Evolutionary conservation across 225 moss, liverwort and hornwort species (phyloP).

Genomic region (Asterella californica): DNA sequence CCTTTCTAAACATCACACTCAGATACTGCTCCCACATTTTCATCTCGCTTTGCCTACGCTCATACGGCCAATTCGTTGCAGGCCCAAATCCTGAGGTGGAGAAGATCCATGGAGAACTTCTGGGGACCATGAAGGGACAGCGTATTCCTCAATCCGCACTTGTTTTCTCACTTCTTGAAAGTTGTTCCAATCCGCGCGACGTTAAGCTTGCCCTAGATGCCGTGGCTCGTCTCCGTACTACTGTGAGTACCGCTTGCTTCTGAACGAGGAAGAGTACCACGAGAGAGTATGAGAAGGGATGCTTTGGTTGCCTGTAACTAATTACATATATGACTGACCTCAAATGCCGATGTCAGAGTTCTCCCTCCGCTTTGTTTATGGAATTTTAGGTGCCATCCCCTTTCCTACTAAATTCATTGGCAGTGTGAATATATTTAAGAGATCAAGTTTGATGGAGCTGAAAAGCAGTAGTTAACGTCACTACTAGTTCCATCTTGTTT

Average conservation of each 20-base stretch:
- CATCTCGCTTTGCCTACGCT: not conserved
- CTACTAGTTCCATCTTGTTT: not conserved
- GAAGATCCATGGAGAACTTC: slow-evolving; percentile 54
- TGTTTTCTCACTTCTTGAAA: slow-evolving; percentile 58
- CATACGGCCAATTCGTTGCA: not conserved
- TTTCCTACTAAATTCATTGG: not conserved
- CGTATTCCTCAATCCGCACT: slow-evolving; percentile 63
- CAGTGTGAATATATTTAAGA: not conserved
- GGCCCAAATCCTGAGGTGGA: slow-evolving; percentile 59
- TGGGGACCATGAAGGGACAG: slow-evolving; percentile 58
- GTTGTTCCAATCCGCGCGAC: slow-evolving; percentile 55
- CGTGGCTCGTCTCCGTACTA: slow-evolving; percentile 58
- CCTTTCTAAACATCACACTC: not conserved
- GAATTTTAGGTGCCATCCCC: not conserved
- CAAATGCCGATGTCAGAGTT: not conserved
- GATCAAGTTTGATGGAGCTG: not conserved
- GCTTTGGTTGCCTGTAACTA: not conserved
- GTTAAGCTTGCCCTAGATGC: slow-evolving; percentile 71
- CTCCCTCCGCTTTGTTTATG: not conserved
- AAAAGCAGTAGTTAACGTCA: not conserved
- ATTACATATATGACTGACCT: not conserved
- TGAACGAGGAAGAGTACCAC: not conserved
- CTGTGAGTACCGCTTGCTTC: slow-evolving; percentile 27
- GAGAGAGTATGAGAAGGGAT: not conserved
- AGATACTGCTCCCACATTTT: not conserved